phyloP scores from a whole-genome alignment of 2,329 filamentous ascomycete genomes.

The Septoria linicola region DNA sequence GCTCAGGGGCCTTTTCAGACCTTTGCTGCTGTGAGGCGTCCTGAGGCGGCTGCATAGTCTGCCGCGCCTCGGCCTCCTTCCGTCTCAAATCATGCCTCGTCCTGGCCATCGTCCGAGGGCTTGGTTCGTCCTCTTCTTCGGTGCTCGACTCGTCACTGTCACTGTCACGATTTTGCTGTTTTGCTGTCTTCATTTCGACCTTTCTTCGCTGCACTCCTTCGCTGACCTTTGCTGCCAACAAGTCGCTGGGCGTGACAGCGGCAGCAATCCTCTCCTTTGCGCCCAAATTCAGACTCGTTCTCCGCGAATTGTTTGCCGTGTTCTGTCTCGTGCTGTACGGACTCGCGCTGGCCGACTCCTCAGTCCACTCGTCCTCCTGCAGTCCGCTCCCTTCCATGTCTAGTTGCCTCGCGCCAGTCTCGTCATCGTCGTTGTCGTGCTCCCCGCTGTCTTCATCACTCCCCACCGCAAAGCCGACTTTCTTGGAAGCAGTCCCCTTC shows the following conservation, averaged over 20 bases:
- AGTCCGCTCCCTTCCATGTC: constrained; percentile 34
- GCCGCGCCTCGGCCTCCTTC: not conserved
- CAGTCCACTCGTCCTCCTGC: constrained; percentile 41
- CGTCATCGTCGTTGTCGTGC: constrained; percentile 30
- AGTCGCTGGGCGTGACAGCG: constrained; percentile 19
- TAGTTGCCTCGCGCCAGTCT: constrained; percentile 9
- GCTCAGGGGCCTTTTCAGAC: not conserved
- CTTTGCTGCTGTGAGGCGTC: not conserved
- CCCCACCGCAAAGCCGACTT: constrained; percentile 38
- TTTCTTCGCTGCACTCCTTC: constrained; percentile 11
- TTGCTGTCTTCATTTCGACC: not conserved
- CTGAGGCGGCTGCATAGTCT: not conserved
- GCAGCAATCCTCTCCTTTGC: constrained; percentile 24
- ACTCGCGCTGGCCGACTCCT: constrained; percentile 39
- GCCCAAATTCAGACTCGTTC: constrained; percentile 28
- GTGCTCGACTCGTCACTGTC: constrained; percentile 21
- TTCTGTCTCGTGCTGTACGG: constrained; percentile 40
- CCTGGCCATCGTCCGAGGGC: constrained; percentile 17
- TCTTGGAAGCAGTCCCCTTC: constrained; percentile 25
- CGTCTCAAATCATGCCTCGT: constrained; percentile 1
- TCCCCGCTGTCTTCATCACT: constrained; percentile 27
- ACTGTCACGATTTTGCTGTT: constrained; percentile 12
- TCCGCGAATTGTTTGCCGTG: constrained; percentile 39
- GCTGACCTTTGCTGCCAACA: constrained; percentile 15
- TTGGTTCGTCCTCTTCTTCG: constrained; percentile 13